Evolutionary conservation across 257 asterid genomes (phyloP), one percentile per base, ranked within the genome.

Genomic region (Gentiana macrophylla): DNA sequence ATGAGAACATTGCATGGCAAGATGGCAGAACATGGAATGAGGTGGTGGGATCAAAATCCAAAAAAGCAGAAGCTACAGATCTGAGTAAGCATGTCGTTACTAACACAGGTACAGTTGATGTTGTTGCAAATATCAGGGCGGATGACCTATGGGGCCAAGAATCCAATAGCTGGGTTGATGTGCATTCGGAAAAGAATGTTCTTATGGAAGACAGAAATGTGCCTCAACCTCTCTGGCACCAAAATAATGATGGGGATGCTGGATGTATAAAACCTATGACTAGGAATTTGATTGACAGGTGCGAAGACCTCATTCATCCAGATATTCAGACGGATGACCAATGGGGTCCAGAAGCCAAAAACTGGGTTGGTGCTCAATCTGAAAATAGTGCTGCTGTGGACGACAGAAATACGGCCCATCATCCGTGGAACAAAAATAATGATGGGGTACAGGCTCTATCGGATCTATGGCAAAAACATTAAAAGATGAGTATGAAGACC

Each of bases 1-100:
- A 77, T 57, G 75, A 70, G 60, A 73, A 12, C 73, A 63, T 59
- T 55, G 68, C 69, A 56, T 54, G 63, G 62, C 69, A 79, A 77
- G 56, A 59, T 60, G 77, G 73, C 54, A 72, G 79, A 4, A 65
- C 72, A 33, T 74, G 85, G 86, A 84, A 79, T 67, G 73, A 71
- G 53, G 54, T 47, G 53, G 54, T 47, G 36, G 55, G 48, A 4
- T 63, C 60, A 52, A 65, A 56, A 52, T 62, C 77, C 2, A 70
- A 72, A 61, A 50, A 49, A 24, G 67, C 45, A 35, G 64, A 63
- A 61, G 63, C 63, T 59, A 63, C 66, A 67, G 69, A 74, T 36
- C 73, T 82, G 87, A 62, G 68, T 70, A 80, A 69, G 51, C 57
- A 48, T 57, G 57, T 34, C 50, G 67, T 53, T 59, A 56, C 74